A percentile compares a stretch with the other conserved stretches of the same genome.
phyloP scores from a whole-genome alignment of 2,329 filamentous ascomycete genomes.

The Diaporthe ilicicola region DNA sequence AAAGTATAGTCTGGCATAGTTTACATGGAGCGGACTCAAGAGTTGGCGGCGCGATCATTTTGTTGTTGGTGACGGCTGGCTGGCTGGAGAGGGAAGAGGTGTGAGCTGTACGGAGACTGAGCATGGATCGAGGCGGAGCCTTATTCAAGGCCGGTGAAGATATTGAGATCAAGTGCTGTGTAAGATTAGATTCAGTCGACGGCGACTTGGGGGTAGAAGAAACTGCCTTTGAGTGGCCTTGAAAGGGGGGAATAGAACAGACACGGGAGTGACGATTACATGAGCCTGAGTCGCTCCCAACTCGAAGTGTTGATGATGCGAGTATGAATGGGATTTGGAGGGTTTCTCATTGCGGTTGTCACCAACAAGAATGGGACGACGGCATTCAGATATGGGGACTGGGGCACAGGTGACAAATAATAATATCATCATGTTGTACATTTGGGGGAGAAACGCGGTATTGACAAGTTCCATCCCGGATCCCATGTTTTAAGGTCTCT shows the following conservation, averaged over 20 bases:
- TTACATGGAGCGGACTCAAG: too few species aligned
- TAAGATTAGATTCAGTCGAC: too few species aligned
- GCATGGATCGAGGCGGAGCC: too few species aligned
- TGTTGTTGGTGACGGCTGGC: not conserved
- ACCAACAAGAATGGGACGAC: not conserved
- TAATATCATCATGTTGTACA: constrained; percentile 33
- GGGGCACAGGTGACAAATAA: not conserved
- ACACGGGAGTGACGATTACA: too few species aligned
- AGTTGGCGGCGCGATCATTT: too few species aligned
- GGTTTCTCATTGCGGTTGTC: not conserved
- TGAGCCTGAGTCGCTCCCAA: not conserved
- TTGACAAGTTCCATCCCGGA: not conserved
- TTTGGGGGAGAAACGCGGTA: constrained; percentile 20
- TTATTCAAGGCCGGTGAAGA: not conserved
- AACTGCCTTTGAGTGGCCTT: not conserved
- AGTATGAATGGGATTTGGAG: too few species aligned
- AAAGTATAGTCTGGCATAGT: too few species aligned
- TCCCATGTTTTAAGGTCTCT: not conserved
- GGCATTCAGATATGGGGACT: not conserved
- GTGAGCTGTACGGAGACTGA: not conserved
- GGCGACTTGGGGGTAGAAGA: too few species aligned
- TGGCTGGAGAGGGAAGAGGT: not conserved
- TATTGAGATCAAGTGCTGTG: too few species aligned
- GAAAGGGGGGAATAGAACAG: not conserved
- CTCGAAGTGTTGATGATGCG: too few species aligned